Base-by-base conservation (phyloP, 495 filamentous ascomycete species). In the Neurospora sp. region DNA sequence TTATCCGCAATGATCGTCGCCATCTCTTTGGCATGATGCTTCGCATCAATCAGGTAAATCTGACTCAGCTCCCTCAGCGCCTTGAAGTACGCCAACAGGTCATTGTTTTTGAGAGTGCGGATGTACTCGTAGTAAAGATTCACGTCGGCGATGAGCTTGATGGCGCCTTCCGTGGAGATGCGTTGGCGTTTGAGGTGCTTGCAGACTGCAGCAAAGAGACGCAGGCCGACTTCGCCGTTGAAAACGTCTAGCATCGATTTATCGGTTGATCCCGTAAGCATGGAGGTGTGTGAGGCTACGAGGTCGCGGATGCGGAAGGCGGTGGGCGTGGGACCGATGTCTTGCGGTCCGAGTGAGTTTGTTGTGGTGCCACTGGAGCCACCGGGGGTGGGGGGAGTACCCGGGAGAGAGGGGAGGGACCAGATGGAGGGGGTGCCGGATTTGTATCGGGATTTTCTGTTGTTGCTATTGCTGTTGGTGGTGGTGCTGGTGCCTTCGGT, bases 171-270 rank as follows among this genome's bases (percentile, higher is more conserved):
- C 18, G 93, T 91, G 77, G 90, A 93, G 81, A 99, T 89, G 73
- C 96, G 89, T 81, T 98, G 96, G 47, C 96, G 90, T 83, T 98
- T 98, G 71, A 99, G 87, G 82, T 99, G 96, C 80, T 99, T 98
- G 85, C 94, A 97, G 42, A 98, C 81, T 16, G 91, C 92, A 1
- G 90, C 88, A 81, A 98, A 98, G 20, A 98, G 87, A 20, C 96
- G 90, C 45, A 98, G 86, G 2, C 96, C 96, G 38, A 98, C 95
- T 83, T 99, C 96, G 83, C 97, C 94, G 81, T 97, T 97, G 84
- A 99, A 99, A 22, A 98, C 96, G 77, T 99, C 96, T 22, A 99
- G 89, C 85, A 97, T 94, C 77, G 91, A 94, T 83, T 98, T 98
- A 79, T 99, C 96, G 3, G 94, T 97, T 79, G 92, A 95, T 38